A percentile compares a stretch with the other conserved stretches of the same genome.
Evolutionary conservation across 163 green algal species (phyloP).

Genomic region (Scenedesmus sp.): DNA sequence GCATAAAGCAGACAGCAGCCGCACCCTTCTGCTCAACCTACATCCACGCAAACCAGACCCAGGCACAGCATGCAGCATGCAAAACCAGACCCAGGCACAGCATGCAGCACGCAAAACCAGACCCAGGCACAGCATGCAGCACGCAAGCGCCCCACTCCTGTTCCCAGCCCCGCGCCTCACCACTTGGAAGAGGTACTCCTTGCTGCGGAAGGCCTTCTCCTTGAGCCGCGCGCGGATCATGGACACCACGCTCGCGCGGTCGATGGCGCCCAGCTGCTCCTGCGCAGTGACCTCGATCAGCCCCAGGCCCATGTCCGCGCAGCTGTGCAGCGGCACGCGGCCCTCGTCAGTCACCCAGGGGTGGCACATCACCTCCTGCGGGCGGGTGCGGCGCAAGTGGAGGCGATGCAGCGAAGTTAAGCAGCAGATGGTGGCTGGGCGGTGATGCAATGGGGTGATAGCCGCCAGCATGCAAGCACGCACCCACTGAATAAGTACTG

Average conservation of each 20-base stretch:
- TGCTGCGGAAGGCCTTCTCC: constrained; percentile 55
- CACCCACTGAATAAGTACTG: no score
- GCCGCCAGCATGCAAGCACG: no score
- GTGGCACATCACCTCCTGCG: constrained; percentile 69
- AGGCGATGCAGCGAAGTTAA: background rate
- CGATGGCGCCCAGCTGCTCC: constrained; percentile 66
- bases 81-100: background rate
- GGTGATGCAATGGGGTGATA: no score
- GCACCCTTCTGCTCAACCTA: no score
- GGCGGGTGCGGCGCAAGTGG: background rate
- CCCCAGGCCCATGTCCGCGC: constrained; percentile 34
- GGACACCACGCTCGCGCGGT: constrained; percentile 60
- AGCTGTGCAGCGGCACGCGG: constrained; percentile 34
- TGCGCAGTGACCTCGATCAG: constrained; percentile 56
- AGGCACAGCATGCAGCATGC: background rate
- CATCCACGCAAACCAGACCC: no score
- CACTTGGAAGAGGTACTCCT: constrained; percentile 64
- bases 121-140: background rate
- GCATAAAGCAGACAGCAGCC: no score
- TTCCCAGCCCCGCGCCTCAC: constrained; percentile 39
- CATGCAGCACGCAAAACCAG: background rate
- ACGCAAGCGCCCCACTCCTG: background rate
- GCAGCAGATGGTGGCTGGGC: no score
- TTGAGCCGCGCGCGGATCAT: constrained; percentile 67
- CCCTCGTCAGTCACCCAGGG: constrained; percentile 67